phyloP scores from a whole-genome alignment of 768 basidiomycete genomes.

The Macrolepiota fuliginosa region DNA sequence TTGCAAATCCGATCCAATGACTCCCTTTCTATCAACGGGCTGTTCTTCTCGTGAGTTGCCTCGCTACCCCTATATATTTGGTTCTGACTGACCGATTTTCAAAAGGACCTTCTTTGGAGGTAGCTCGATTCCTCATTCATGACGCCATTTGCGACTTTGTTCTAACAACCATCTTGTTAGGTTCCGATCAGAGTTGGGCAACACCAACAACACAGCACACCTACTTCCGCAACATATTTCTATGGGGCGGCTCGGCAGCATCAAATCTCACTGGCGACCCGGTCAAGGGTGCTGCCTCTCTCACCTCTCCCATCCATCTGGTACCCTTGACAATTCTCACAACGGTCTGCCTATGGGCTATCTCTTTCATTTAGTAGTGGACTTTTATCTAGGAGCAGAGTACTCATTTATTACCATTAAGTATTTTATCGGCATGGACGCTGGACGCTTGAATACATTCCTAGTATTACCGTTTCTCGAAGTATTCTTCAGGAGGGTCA shows the following conservation, averaged over 20 bases:
- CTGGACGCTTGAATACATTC: background rate
- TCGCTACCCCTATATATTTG: background rate
- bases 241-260: constrained; percentile 55
- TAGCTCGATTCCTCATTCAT: constrained; percentile 14
- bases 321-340: constrained; percentile 2
- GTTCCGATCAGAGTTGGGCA: constrained; percentile 69
- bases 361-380: background rate
- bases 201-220: constrained; percentile 65
- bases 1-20: constrained; percentile 61
- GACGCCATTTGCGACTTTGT: background rate
- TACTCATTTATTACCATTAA: background rate
- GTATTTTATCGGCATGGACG: background rate
- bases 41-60: constrained; percentile 71
- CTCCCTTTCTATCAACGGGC: constrained; percentile 56
- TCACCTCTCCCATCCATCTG: background rate
- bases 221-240: constrained; percentile 72
- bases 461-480: no score
- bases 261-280: constrained; percentile 43
- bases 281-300: constrained; percentile 24
- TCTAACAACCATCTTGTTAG: constrained; percentile 27
- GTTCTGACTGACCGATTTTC: background rate
- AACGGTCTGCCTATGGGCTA: background rate
- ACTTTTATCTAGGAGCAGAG: background rate
- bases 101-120: constrained; percentile 82
- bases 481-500: no score